phyloP scores from a whole-genome alignment of 768 basidiomycete genomes.

The Leccinum barrowsii region DNA sequence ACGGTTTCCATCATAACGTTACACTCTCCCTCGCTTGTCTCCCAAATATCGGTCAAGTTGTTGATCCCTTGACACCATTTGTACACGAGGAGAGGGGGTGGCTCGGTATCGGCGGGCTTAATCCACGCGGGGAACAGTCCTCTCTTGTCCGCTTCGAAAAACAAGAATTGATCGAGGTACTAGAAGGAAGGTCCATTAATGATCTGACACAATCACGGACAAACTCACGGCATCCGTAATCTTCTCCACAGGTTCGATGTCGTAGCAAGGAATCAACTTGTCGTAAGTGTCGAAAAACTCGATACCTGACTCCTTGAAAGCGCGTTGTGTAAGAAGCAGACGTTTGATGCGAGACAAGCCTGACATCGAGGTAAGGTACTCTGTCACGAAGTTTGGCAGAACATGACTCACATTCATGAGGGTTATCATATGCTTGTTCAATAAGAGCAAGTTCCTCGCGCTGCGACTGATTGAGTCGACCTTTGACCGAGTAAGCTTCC shows the following conservation, averaged over 20 bases:
- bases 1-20: conserved; percentile 99
- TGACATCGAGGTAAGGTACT: conserved; percentile 23
- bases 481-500: conserved; percentile 98
- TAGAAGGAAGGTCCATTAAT: conserved; percentile 28
- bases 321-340: conserved; percentile 91
- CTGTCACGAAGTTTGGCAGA: not conserved
- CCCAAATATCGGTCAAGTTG: conserved; percentile 97
- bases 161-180: conserved; percentile 97
- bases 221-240: conserved; percentile 89
- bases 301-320: conserved; percentile 98
- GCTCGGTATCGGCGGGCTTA: conserved; percentile 96
- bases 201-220: not conserved
- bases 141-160: conserved; percentile 98
- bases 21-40: conserved; percentile 96
- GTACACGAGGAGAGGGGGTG: conserved; percentile 94
- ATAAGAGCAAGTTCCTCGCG: conserved; percentile 97
- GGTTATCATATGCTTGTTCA: conserved; percentile 99
- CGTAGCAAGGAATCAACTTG: conserved; percentile 97
- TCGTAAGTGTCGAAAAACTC: conserved; percentile 98
- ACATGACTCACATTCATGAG: conserved; percentile 78
- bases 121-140: conserved; percentile 99
- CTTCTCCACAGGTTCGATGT: conserved; percentile 99
- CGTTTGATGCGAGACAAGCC: conserved; percentile 97
- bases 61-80: conserved; percentile 99
- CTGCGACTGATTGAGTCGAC: conserved; percentile 95